These are phyloP conservation scores for Populus hybrid DNA, from an alignment of 441 rosid species.

Conservation along the genomic window DNA sequence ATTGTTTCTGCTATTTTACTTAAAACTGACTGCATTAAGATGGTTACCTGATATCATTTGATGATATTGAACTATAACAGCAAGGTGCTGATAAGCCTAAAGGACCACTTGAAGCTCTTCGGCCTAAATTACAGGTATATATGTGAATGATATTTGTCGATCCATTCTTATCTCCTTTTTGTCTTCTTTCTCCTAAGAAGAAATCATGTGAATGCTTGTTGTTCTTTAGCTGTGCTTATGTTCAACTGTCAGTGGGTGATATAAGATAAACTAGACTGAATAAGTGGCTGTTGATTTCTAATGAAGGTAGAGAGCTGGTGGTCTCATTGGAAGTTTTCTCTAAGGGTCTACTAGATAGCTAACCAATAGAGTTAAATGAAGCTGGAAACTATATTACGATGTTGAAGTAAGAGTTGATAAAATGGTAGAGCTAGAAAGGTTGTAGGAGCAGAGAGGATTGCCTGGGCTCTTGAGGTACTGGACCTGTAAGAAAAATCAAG, in stretches of 20 bases:
- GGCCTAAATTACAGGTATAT: slow-evolving; percentile 93
- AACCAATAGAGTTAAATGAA: too few species aligned
- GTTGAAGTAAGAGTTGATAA: too few species aligned
- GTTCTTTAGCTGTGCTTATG: neutral
- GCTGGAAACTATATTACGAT: too few species aligned
- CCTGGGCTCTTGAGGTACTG: neutral
- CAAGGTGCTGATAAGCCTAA: slow-evolving; percentile 98
- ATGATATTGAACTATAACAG: slow-evolving; percentile 44
- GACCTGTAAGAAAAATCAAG: neutral
- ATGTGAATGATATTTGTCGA: neutral
- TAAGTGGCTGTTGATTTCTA: neutral
- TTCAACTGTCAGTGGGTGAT: neutral
- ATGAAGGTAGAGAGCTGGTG: neutral
- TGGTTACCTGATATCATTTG: slow-evolving; percentile 12
- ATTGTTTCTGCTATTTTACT: slow-evolving; percentile 11
- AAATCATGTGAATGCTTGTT: neutral
- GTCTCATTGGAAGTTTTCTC: neutral
- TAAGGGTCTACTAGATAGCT: neutral
- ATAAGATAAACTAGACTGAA: neutral
- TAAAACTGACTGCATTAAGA: neutral
- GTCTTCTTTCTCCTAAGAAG: neutral
- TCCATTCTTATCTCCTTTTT: neutral
- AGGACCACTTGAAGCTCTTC: slow-evolving; percentile 99
- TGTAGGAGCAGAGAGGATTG: too few species aligned
- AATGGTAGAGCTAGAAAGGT: too few species aligned